A percentile compares a stretch with the other conserved stretches of the same genome.
Conservation (phyloP, 2,329 filamentous ascomycete genomes). For the Fusarium compactum region DNA sequence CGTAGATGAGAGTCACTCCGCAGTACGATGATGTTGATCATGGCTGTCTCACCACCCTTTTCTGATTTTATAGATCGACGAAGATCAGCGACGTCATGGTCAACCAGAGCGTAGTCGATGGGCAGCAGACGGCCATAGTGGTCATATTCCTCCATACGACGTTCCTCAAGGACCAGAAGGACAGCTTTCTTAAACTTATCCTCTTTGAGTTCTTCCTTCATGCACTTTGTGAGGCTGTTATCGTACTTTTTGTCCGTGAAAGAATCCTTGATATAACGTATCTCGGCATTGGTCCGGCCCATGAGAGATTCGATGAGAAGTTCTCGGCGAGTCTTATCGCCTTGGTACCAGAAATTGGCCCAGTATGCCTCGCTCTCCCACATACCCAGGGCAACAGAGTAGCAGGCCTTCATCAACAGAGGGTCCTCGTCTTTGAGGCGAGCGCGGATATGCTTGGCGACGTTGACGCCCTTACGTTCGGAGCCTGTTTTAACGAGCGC, state of each 20-base stretch:
- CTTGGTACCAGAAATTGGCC: constrained; percentile 98
- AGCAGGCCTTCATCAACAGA: constrained; percentile 89
- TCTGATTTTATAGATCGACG: constrained; percentile 76
- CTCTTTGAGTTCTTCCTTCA: constrained; percentile 91
- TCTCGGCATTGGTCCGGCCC: constrained; percentile 89
- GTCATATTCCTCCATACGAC: constrained; percentile 84
- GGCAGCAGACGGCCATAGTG: constrained; percentile 68
- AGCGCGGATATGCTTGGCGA: constrained; percentile 85
- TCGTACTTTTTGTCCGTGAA: constrained; percentile 94
- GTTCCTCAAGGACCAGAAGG: constrained; percentile 83
- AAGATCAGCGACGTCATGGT: constrained; percentile 79
- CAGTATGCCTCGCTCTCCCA: constrained; percentile 98
- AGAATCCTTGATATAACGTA: constrained; percentile 84
- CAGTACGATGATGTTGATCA: constrained; percentile 86
- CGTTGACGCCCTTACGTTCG: constrained; percentile 81
- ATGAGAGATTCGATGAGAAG: constrained; percentile 93
- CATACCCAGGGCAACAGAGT: constrained; percentile 86
- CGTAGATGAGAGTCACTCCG: constrained; percentile 85
- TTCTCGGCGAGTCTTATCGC: constrained; percentile 84
- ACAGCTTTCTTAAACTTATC: constrained; percentile 96
- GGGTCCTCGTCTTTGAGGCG: constrained; percentile 79
- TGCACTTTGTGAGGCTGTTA: constrained; percentile 84
- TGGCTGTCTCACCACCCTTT: constrained; percentile 86
- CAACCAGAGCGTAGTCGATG: constrained; percentile 70
- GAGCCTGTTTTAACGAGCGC: constrained; percentile 82